Evolutionary conservation across 2,329 filamentous ascomycete species (phyloP).

Genomic region (Trichophyton rubrum): DNA sequence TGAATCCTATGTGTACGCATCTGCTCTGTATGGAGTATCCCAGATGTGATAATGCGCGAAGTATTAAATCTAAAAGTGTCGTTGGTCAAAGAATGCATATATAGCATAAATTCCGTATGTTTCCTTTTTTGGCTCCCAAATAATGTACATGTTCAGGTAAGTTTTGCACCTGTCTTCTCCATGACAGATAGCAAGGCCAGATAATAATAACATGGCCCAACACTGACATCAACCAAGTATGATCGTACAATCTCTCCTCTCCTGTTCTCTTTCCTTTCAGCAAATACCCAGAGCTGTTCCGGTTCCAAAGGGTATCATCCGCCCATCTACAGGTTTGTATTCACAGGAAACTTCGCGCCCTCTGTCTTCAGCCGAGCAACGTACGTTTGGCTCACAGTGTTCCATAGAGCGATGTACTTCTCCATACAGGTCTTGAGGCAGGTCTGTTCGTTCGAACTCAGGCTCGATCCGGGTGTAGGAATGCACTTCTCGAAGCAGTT

Average conservation of each 20-base stretch:
- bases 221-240: neutral
- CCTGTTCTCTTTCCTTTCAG: too few relatives aligned
- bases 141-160: neutral
- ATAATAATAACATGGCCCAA: neutral
- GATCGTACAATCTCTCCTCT: neutral
- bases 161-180: too few relatives aligned
- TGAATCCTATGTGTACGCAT: neutral
- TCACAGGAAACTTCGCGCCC: constrained; percentile 13
- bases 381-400: constrained; percentile 57
- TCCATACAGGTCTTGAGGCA: constrained; percentile 71
- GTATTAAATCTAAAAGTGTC: too few relatives aligned
- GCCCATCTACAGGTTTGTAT: neutral
- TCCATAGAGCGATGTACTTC: constrained; percentile 74
- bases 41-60: neutral
- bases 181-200: too few relatives aligned
- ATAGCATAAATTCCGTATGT: neutral
- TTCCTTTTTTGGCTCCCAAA: neutral
- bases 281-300: neutral
- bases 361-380: constrained; percentile 46
- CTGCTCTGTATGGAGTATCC: neutral
- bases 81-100: too few relatives aligned
- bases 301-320: too few relatives aligned
- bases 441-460: constrained; percentile 55
- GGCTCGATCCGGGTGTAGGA: constrained; percentile 47
- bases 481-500: constrained; percentile 72